A percentile compares a stretch with the other conserved stretches of the same genome.
Conservation (phyloP, 140 eudicot genomes). For the Senecio squalidus region DNA sequence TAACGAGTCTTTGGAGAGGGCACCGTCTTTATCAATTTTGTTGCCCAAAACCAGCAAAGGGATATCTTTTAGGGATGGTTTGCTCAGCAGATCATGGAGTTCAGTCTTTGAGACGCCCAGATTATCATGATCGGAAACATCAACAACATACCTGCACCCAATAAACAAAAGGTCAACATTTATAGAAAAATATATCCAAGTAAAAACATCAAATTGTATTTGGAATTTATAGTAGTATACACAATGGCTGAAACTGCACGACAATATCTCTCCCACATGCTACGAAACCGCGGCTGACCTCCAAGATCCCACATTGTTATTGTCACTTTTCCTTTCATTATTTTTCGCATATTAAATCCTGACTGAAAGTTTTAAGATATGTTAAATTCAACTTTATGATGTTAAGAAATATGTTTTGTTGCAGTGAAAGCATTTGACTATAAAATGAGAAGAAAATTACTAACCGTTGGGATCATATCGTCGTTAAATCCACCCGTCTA, state of each 20-base stretch:
- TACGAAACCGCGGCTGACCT: constrained; percentile 97
- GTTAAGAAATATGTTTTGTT: too few relatives aligned
- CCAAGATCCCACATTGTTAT: constrained; percentile 99
- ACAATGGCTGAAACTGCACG: constrained; percentile 99
- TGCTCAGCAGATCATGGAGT: constrained; percentile 68
- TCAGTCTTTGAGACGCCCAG: constrained; percentile 60
- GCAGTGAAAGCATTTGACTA: too few relatives aligned
- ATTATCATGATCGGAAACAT: constrained; percentile 79
- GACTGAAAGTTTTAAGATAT: constrained; percentile 41
- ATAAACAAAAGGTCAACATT: not conserved
- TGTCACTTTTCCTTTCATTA: constrained; percentile 95
- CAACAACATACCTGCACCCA: constrained; percentile 42
- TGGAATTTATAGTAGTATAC: constrained; percentile 54
- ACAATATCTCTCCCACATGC: constrained; percentile 99
- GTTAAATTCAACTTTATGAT: too few relatives aligned
- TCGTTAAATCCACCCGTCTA: constrained; percentile 98
- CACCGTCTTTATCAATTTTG: constrained; percentile 68
- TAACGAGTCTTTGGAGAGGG: constrained; percentile 62
- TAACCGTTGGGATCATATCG: constrained; percentile 98
- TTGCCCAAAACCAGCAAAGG: constrained; percentile 77
- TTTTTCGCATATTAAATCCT: constrained; percentile 95
- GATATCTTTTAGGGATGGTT: constrained; percentile 58
- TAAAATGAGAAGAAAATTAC: too few relatives aligned
- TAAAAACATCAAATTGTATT: not conserved
- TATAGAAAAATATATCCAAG: too few relatives aligned